These are phyloP conservation scores for Colletotrichum lini DNA, from an alignment of 2,329 filamentous ascomycete species.

Conservation along the genomic window DNA sequence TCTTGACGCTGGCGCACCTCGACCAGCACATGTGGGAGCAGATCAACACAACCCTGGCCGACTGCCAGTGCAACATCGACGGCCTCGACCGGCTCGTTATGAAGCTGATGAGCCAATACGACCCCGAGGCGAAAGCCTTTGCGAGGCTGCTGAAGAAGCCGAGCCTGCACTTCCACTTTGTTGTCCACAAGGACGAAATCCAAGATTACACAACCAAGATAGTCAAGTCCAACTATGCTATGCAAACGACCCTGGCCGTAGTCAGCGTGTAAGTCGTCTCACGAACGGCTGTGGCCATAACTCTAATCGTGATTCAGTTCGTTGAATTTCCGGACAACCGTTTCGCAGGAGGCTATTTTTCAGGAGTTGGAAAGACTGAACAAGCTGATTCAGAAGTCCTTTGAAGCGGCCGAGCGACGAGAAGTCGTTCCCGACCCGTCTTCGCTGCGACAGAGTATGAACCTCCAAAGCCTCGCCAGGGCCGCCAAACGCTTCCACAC, in stretches of 20 bases:
- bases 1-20: constrained; percentile 12
- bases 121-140: not conserved
- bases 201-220: constrained; percentile 19
- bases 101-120: constrained; percentile 13
- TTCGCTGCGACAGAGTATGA: constrained; percentile 8
- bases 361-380: constrained; percentile 17
- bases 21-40: constrained; percentile 34
- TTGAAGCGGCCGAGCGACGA: not conserved
- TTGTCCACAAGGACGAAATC: constrained; percentile 20
- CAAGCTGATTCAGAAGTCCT: not conserved
- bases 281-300: no score
- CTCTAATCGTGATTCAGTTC: not conserved
- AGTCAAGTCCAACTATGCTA: constrained; percentile 26
- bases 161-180: constrained; percentile 20
- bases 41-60: constrained; percentile 9
- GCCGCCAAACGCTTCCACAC: constrained; percentile 21
- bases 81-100: constrained; percentile 9
- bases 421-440: not conserved
- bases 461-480: constrained; percentile 19
- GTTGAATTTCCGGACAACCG: constrained; percentile 18
- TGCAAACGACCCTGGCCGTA: constrained; percentile 26
- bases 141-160: constrained; percentile 14
- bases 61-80: constrained; percentile 20
- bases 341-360: constrained; percentile 21
- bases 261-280: constrained; percentile 22